A percentile compares a stretch with the other conserved stretches of the same genome.
Evolutionary conservation across 371 early-diverging fungal genomes (phyloP).

Genomic region (Furculomyces boomerangus): DNA sequence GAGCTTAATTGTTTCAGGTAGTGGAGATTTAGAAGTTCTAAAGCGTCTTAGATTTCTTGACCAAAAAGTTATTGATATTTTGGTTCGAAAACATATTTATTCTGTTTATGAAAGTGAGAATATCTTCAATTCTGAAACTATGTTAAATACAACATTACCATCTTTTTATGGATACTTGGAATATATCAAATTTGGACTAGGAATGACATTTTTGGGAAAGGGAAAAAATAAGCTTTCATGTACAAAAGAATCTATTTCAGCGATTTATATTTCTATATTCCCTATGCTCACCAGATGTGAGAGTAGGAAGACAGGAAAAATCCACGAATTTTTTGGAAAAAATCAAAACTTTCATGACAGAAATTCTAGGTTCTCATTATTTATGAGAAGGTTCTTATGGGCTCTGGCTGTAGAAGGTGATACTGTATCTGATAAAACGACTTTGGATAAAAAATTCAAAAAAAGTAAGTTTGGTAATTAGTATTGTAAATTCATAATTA

Average conservation of each 20-base stretch:
- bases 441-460: too few species aligned
- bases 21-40: constrained; percentile 1
- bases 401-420: background rate
- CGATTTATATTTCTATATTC: background rate
- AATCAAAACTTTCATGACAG: background rate
- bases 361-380: background rate
- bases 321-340: background rate
- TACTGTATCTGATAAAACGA: too few species aligned
- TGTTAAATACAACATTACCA: background rate
- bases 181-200: background rate
- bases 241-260: background rate
- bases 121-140: background rate
- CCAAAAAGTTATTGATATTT: background rate
- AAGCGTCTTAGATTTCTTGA: background rate
- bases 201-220: background rate
- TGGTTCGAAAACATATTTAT: background rate
- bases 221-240: background rate
- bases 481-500: too few species aligned
- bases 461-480: too few species aligned
- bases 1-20: background rate
- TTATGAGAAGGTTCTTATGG: background rate
- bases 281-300: background rate
- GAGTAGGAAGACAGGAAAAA: background rate
- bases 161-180: background rate
- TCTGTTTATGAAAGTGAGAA: background rate